Evolutionary conservation across 495 filamentous ascomycete species (phyloP).

Genomic region (Bacidia rubella): DNA sequence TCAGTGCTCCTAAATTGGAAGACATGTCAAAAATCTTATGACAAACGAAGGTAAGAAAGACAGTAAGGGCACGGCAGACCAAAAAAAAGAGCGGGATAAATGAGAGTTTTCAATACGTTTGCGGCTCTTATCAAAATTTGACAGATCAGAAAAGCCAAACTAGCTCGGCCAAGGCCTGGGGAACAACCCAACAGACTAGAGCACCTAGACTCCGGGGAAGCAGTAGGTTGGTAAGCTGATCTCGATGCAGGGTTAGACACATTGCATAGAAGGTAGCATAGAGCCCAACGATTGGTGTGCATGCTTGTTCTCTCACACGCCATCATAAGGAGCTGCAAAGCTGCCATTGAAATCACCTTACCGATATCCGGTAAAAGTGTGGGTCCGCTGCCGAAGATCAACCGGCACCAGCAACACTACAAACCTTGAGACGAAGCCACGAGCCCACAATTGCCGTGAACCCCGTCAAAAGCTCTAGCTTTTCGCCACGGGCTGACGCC

Average conservation of each 20-base stretch:
- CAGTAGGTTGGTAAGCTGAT: neutral
- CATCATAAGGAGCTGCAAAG: neutral
- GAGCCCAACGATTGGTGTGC: too few relatives aligned
- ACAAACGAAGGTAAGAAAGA: neutral
- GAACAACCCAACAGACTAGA: neutral
- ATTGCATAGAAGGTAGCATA: too few relatives aligned
- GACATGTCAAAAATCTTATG: neutral
- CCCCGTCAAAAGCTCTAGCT: neutral
- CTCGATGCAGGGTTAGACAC: neutral
- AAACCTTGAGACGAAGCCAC: neutral
- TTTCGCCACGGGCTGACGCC: neutral
- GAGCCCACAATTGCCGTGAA: too few relatives aligned
- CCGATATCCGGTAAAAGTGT: too few relatives aligned
- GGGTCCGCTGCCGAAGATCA: neutral
- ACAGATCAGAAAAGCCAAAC: neutral
- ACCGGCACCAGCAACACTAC: too few relatives aligned
- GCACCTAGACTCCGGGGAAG: neutral
- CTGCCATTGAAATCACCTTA: too few relatives aligned
- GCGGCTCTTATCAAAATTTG: neutral
- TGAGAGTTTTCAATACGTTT: neutral
- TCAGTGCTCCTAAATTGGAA: conserved; percentile 19
- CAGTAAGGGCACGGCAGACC: neutral
- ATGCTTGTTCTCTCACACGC: too few relatives aligned
- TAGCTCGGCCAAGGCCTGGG: neutral
- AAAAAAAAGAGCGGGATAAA: neutral